Conservation (phyloP, 1,284 basidiomycete species). For the Tilletiopsis washingtonensis region DNA sequence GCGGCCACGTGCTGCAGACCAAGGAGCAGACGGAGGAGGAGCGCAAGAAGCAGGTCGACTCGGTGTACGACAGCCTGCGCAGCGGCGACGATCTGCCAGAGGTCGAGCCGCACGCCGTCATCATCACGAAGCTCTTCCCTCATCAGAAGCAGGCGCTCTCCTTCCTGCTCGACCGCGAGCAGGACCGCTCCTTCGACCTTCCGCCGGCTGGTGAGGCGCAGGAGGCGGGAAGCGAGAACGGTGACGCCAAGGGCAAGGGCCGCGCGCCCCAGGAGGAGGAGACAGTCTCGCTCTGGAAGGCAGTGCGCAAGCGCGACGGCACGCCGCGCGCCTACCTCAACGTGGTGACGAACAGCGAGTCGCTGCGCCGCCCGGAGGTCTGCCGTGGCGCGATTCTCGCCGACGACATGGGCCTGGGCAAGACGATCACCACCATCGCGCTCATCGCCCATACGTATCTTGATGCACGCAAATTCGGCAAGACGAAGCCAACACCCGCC, state of each 20-base stretch:
- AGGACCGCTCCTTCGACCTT: conserved; percentile 16
- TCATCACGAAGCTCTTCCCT: conserved; percentile 83
- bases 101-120: conserved; percentile 71
- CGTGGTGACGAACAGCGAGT: conserved; percentile 73
- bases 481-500: background rate
- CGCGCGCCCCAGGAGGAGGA: conserved; percentile 12
- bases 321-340: conserved; percentile 52
- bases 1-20: conserved; percentile 19
- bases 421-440: conserved; percentile 86
- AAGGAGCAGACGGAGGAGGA: conserved; percentile 60
- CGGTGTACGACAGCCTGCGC: conserved; percentile 79
- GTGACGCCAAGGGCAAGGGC: background rate
- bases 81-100: conserved; percentile 77
- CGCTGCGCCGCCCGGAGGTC: conserved; percentile 57
- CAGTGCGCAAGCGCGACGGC: conserved; percentile 56
- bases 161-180: conserved; percentile 87
- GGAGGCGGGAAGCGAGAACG: background rate
- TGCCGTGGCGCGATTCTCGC: conserved; percentile 78
- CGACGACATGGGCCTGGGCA: conserved; percentile 79
- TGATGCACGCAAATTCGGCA: conserved; percentile 62
- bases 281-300: conserved; percentile 71
- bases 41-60: conserved; percentile 84
- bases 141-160: conserved; percentile 98
- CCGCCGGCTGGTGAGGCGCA: too few species aligned
- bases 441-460: conserved; percentile 76